Percentiles rank a stretch among this genome's conserved stretches.
phyloP scores from a whole-genome alignment of 768 basidiomycete genomes.

The Leucocoprinus sp. region DNA sequence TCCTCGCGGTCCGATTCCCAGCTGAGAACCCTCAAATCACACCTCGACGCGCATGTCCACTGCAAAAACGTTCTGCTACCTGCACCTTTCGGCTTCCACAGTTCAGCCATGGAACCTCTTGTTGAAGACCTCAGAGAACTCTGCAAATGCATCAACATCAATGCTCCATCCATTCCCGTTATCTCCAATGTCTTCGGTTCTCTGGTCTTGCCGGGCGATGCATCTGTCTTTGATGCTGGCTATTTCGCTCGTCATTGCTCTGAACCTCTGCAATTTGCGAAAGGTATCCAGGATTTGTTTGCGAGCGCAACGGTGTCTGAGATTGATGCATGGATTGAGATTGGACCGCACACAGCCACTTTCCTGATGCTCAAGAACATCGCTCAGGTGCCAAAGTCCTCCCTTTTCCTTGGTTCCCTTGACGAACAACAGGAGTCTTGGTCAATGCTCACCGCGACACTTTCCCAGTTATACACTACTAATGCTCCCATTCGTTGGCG shows the following conservation, averaged over 20 bases:
- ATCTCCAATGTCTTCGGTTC: constrained; percentile 52
- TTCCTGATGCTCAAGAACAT: constrained; percentile 49
- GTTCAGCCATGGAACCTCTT: constrained; percentile 50
- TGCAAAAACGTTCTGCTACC: constrained; percentile 26
- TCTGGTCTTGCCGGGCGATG: constrained; percentile 45
- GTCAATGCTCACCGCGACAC: constrained; percentile 33
- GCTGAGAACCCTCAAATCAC: constrained; percentile 32
- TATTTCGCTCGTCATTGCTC: constrained; percentile 34
- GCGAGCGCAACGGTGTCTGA: constrained; percentile 17
- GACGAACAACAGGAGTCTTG: constrained; percentile 27
- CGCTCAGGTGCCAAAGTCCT: constrained; percentile 21
- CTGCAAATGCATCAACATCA: constrained; percentile 27
- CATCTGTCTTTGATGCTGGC: constrained; percentile 41
- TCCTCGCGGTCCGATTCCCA: constrained; percentile 46
- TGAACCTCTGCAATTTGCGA: constrained; percentile 47
- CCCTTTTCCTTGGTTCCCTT: constrained; percentile 44
- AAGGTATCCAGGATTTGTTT: constrained; percentile 36
- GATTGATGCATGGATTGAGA: constrained; percentile 50
- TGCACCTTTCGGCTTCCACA: constrained; percentile 62
- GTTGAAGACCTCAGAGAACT: constrained; percentile 37
- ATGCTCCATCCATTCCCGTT: constrained; percentile 48
- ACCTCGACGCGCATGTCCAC: constrained; percentile 32
- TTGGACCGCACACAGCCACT: constrained; percentile 53
- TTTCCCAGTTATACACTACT: constrained; percentile 43
- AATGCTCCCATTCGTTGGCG: constrained; percentile 43